Conservation (phyloP, 805 yeast genomes). For the Kuraishia hungarica region DNA sequence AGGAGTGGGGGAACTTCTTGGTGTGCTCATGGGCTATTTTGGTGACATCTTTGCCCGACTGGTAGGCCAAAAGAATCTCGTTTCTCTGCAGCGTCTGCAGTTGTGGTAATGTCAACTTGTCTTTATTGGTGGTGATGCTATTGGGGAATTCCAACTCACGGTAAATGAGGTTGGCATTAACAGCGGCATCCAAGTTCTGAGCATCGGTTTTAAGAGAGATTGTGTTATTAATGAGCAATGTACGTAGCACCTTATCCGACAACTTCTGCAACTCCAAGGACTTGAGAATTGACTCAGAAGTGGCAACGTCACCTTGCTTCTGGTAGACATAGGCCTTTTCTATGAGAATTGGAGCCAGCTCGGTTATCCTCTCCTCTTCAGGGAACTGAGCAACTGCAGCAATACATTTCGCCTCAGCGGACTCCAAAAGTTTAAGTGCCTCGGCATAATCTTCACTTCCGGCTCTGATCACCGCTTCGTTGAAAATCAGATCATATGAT, state of each 20-base stretch:
- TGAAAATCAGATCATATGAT: conserved; percentile 54
- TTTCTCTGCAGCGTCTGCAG: conserved; percentile 31
- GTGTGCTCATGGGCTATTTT: conserved; percentile 11
- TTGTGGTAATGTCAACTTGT: conserved; percentile 31
- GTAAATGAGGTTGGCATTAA: conserved; percentile 19
- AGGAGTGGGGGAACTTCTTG: conserved; percentile 15
- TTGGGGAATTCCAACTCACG: conserved; percentile 21
- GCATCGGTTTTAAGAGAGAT: conserved; percentile 18
- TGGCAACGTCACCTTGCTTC: conserved; percentile 22
- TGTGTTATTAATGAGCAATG: conserved; percentile 37
- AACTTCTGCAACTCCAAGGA: conserved; percentile 20
- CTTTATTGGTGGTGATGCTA: conserved; percentile 15
- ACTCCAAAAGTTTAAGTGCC: conserved; percentile 34
- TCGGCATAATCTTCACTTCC: conserved; percentile 27
- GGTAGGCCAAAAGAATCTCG: conserved; percentile 31
- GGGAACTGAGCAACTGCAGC: conserved; percentile 29
- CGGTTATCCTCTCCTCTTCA: conserved; percentile 37
- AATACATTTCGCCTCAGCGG: conserved; percentile 35
- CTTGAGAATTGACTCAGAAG: conserved; percentile 28
- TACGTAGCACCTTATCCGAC: conserved; percentile 30
- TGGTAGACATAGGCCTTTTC: conserved; percentile 52
- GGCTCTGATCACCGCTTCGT: conserved; percentile 43
- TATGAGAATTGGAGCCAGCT: conserved; percentile 50
- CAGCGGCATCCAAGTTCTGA: neutral
- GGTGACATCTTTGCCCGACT: conserved; percentile 24